phyloP scores from a whole-genome alignment of 768 basidiomycete species.

The Chlorophyllum brunneum region DNA sequence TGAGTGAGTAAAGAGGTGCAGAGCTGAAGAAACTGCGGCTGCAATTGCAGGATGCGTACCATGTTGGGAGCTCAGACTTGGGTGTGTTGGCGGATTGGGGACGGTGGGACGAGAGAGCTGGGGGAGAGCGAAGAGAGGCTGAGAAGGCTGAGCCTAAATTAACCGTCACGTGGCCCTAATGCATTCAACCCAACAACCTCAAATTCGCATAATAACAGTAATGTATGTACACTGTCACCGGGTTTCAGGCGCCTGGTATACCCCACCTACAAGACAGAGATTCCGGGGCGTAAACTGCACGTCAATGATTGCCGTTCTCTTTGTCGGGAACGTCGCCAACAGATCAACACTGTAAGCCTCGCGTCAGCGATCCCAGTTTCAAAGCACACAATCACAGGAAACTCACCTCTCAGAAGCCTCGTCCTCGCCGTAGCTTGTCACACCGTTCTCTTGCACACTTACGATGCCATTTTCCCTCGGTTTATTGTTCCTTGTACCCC shows the following conservation, averaged over 20 bases:
- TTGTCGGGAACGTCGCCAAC: constrained; percentile 89
- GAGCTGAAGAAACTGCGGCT: neutral
- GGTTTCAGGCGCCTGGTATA: constrained; percentile 57
- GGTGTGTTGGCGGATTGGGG: constrained; percentile 10
- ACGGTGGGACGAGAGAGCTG: constrained; percentile 1
- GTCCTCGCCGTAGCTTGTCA: constrained; percentile 37
- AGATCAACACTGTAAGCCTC: constrained; percentile 64
- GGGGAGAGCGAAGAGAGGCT: constrained; percentile 1
- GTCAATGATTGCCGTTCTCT: constrained; percentile 89
- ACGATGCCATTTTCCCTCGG: constrained; percentile 48
- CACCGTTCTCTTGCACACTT: constrained; percentile 17
- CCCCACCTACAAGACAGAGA: constrained; percentile 84
- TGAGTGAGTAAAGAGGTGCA: constrained; percentile 1
- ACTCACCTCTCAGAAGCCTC: constrained; percentile 76
- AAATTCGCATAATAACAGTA: neutral
- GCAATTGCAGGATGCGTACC: neutral
- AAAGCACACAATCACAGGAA: neutral
- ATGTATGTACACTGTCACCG: constrained; percentile 17
- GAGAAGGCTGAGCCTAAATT: constrained; percentile 12
- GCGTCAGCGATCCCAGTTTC: constrained; percentile 11
- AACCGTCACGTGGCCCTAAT: constrained; percentile 10
- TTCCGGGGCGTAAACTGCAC: constrained; percentile 95
- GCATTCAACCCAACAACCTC: neutral
- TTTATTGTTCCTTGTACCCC: constrained; percentile 52
- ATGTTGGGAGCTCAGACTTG: constrained; percentile 1